Conservation (phyloP, 163 green algal genomes). For the Scenedesmus sp. region DNA sequence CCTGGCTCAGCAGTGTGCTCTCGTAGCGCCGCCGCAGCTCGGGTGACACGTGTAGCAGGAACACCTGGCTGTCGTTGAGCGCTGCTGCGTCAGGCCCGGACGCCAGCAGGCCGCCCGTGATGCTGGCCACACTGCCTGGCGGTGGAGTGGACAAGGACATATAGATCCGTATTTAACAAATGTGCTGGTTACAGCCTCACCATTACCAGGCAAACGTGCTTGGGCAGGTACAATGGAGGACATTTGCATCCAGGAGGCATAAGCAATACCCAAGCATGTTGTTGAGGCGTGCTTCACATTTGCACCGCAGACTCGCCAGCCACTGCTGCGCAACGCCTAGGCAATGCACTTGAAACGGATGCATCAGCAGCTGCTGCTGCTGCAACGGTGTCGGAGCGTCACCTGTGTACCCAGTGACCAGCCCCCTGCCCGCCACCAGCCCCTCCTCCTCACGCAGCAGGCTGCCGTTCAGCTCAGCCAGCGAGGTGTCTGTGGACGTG, state of each 20-base stretch:
- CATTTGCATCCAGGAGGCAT: too few relatives aligned
- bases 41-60: constrained; percentile 72
- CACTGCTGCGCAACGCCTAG: too few relatives aligned
- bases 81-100: background rate
- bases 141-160: background rate
- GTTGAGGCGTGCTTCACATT: too few relatives aligned
- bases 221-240: too few relatives aligned
- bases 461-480: constrained; percentile 71
- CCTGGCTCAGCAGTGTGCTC: constrained; percentile 66
- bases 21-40: constrained; percentile 70
- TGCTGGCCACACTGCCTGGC: constrained; percentile 15
- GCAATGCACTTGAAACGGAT: too few relatives aligned
- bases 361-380: background rate
- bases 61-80: constrained; percentile 76
- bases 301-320: too few relatives aligned
- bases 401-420: constrained; percentile 63
- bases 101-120: background rate
- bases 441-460: constrained; percentile 79
- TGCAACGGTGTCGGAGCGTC: background rate
- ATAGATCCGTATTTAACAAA: too few relatives aligned
- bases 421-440: constrained; percentile 70
- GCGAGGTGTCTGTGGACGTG: background rate
- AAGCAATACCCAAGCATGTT: too few relatives aligned
- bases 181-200: too few relatives aligned
- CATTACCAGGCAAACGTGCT: too few relatives aligned